These are phyloP conservation scores for Chlamydomonas urium DNA, from an alignment of 139 green algal genomes.

Conservation along the genomic window DNA sequence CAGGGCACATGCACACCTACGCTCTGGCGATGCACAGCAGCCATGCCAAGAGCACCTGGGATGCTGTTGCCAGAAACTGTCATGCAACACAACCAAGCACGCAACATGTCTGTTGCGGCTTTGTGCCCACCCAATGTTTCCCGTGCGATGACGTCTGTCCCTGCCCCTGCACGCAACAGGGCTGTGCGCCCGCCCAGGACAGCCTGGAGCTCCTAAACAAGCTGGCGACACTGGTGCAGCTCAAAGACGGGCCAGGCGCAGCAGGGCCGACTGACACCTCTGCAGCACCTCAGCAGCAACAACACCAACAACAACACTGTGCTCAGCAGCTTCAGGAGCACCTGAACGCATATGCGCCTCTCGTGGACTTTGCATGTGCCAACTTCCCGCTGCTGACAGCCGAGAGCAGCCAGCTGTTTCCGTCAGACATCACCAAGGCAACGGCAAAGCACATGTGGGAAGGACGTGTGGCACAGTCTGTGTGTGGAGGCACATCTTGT, in stretches of 20 bases:
- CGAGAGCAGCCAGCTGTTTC: neutral
- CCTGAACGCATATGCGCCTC: neutral
- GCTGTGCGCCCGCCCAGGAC: neutral
- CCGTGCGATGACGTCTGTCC: no score
- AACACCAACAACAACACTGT: neutral
- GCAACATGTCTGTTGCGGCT: no score
- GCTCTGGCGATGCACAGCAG: no score
- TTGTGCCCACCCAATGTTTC: no score
- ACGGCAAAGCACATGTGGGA: conserved; percentile 5
- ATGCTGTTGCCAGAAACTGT: no score
- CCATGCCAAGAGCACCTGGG: no score
- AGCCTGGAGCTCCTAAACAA: conserved; percentile 6
- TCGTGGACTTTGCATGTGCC: conserved; percentile 7
- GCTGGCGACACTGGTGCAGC: neutral
- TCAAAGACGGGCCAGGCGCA: neutral
- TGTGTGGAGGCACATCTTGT: no score
- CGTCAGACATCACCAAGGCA: conserved; percentile 2
- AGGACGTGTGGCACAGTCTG: no score
- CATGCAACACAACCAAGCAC: no score
- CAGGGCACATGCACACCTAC: no score
- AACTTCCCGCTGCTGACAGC: conserved; percentile 7
- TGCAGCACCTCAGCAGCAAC: neutral
- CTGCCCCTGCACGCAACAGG: no score
- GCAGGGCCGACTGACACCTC: no score
- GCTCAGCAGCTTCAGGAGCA: neutral